phyloP scores from a whole-genome alignment of 139 green algal species.

The Yamagishiella unicocca region DNA sequence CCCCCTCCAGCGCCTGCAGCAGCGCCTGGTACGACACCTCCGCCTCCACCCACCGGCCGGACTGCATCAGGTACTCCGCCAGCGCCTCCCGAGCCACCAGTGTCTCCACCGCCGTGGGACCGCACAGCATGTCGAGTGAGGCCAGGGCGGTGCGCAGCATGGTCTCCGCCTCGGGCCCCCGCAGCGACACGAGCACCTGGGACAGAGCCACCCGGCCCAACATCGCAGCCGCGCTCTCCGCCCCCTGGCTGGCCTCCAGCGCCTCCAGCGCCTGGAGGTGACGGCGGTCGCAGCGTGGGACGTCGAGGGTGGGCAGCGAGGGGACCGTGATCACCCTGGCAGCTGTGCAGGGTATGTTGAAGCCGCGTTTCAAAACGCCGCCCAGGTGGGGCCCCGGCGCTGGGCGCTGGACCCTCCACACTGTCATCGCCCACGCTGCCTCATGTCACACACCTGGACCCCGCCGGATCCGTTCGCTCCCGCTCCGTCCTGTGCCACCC shows the following conservation, averaged over 20 bases:
- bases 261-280: conserved; percentile 17
- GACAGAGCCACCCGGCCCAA: not conserved
- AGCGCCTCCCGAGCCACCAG: conserved; percentile 11
- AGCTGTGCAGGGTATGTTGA: not conserved
- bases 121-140: not conserved
- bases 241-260: not conserved
- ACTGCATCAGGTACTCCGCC: not conserved
- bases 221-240: not conserved
- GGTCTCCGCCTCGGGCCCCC: not conserved
- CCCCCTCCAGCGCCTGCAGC: conserved; percentile 17
- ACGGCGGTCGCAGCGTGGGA: not conserved
- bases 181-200: not conserved
- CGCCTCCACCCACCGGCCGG: conserved; percentile 5
- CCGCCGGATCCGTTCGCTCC: too few species aligned
- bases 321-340: not conserved
- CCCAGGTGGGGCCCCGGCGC: too few species aligned
- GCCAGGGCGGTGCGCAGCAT: not conserved
- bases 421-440: too few species aligned
- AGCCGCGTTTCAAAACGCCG: too few species aligned
- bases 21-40: conserved; percentile 37
- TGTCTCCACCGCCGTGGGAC: conserved; percentile 2
- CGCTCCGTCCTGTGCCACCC: too few species aligned
- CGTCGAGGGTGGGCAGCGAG: not conserved
- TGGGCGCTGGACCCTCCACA: too few species aligned
- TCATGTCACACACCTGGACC: too few species aligned